Evolutionary conservation across 2,329 filamentous ascomycete species (phyloP).

Genomic region (Furcasterigmium furcatum): DNA sequence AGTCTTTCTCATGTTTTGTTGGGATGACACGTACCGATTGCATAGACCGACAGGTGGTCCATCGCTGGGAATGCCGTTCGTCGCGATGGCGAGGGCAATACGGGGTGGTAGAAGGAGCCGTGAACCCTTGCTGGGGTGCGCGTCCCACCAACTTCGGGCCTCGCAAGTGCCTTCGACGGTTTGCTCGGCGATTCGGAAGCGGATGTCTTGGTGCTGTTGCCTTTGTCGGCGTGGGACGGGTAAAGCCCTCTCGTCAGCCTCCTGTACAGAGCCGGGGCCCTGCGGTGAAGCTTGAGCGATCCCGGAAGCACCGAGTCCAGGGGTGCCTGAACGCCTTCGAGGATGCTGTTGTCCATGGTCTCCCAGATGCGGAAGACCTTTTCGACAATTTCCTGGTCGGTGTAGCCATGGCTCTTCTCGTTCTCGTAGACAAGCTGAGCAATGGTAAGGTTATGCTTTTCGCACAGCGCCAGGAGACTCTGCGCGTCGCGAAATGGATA

Average conservation of each 20-base stretch:
- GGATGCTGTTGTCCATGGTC: slow-evolving; percentile 48
- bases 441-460: slow-evolving; percentile 48
- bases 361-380: slow-evolving; percentile 47
- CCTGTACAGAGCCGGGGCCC: slow-evolving; percentile 41
- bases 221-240: slow-evolving; percentile 22
- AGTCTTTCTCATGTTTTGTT: neutral
- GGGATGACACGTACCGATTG: slow-evolving; percentile 27
- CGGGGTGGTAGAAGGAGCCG: slow-evolving; percentile 41
- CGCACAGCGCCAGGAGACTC: slow-evolving; percentile 42
- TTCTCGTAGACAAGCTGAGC: slow-evolving; percentile 50
- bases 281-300: slow-evolving; percentile 42
- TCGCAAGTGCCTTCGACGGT: neutral
- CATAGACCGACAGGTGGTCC: slow-evolving; percentile 48
- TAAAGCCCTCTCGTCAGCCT: slow-evolving; percentile 43
- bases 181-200: neutral
- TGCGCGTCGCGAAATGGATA: slow-evolving; percentile 44
- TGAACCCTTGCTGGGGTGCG: slow-evolving; percentile 34
- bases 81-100: slow-evolving; percentile 39
- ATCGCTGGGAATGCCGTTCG: slow-evolving; percentile 46
- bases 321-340: slow-evolving; percentile 44
- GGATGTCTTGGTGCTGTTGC: slow-evolving; percentile 1
- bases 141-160: slow-evolving; percentile 16
- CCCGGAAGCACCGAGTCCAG: slow-evolving; percentile 37
- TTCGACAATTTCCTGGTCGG: slow-evolving; percentile 43
- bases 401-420: slow-evolving; percentile 47